Conservation (phyloP, 169 alveolate genomes). For the Eimeria tenella region DNA sequence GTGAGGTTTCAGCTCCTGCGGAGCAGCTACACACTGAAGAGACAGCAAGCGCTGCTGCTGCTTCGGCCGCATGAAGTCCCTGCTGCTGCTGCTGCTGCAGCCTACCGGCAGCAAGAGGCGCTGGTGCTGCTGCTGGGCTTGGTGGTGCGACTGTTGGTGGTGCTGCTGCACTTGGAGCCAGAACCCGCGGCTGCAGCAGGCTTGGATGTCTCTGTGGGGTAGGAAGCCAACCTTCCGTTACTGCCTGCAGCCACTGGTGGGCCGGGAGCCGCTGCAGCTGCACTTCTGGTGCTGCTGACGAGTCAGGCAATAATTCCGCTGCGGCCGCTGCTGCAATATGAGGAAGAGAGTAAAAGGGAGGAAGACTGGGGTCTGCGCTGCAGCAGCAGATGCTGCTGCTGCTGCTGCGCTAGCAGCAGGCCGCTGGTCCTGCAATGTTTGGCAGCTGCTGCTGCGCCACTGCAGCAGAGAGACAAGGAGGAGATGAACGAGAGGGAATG, state of each 20-base stretch:
- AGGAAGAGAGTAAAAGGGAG: not conserved
- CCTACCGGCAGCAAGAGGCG: not conserved
- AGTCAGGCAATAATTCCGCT: not conserved
- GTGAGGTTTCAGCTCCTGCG: not conserved
- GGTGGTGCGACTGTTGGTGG: conserved; percentile 1
- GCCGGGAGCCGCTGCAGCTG: not conserved
- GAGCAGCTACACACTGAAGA: not conserved
- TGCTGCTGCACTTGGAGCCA: not conserved
- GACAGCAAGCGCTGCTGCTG: not conserved
- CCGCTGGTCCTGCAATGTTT: conserved; percentile 61
- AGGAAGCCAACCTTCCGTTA: not conserved
- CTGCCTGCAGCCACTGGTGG: not conserved
- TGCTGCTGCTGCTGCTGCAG: not conserved
- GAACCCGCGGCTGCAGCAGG: not conserved
- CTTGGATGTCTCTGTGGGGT: not conserved
- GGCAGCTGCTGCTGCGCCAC: conserved; percentile 32
- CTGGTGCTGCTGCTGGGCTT: conserved; percentile 2
- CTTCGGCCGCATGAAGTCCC: not conserved
- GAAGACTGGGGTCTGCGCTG: conserved; percentile 4
- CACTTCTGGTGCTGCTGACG: conserved; percentile 28
- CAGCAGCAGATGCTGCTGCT: conserved; percentile 40
- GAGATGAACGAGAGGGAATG: not conserved
- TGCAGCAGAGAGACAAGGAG: conserved; percentile 36
- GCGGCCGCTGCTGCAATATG: not conserved
- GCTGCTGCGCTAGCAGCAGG: conserved; percentile 40